A percentile compares a stretch with the other conserved stretches of the same genome.
phyloP scores from a whole-genome alignment of 179 eudicot genomes.

The Sideroxylon spinosum region DNA sequence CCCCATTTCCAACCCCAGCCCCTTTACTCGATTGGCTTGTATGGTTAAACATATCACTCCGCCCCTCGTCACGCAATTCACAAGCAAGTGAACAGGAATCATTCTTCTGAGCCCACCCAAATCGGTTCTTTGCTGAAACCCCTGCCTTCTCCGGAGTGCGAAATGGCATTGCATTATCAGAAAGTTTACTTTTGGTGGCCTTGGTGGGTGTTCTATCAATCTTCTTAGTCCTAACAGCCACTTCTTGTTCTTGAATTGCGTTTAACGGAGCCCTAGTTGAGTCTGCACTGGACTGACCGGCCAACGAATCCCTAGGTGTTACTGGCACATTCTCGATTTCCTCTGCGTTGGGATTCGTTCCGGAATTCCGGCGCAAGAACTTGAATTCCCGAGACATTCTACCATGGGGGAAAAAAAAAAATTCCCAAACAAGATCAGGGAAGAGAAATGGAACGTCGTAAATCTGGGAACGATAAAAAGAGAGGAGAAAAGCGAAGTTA shows the following conservation, averaged over 20 bases:
- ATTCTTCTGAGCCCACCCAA: conserved; percentile 58
- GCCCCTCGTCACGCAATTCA: conserved; percentile 45
- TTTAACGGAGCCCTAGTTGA: conserved; percentile 47
- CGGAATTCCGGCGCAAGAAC: conserved; percentile 43
- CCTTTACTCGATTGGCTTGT: conserved; percentile 26
- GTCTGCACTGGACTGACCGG: conserved; percentile 26
- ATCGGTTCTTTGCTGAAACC: conserved; percentile 36
- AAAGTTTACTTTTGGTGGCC: conserved; percentile 39
- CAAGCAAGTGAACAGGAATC: conserved; percentile 25
- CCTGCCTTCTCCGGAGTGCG: conserved; percentile 73
- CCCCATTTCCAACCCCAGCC: conserved; percentile 21
- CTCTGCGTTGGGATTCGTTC: conserved; percentile 39
- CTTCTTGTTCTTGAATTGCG: conserved; percentile 49
- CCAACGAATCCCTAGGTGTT: conserved; percentile 42
- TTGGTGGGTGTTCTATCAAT: conserved; percentile 66
- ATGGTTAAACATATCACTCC: conserved; percentile 22
- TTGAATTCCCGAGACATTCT: conserved; percentile 79
- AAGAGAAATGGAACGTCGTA: not conserved
- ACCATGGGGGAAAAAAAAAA: not conserved
- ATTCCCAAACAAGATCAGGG: conserved; percentile 10
- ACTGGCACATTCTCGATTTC: conserved; percentile 71
- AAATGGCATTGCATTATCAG: conserved; percentile 31
- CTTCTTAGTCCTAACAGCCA: conserved; percentile 25
- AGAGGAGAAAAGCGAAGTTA: not conserved
- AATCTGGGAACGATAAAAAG: not conserved